These are phyloP conservation scores for Narthecium ossifragum DNA, from an alignment of 106 monocot genomes.

Conservation along the genomic window DNA sequence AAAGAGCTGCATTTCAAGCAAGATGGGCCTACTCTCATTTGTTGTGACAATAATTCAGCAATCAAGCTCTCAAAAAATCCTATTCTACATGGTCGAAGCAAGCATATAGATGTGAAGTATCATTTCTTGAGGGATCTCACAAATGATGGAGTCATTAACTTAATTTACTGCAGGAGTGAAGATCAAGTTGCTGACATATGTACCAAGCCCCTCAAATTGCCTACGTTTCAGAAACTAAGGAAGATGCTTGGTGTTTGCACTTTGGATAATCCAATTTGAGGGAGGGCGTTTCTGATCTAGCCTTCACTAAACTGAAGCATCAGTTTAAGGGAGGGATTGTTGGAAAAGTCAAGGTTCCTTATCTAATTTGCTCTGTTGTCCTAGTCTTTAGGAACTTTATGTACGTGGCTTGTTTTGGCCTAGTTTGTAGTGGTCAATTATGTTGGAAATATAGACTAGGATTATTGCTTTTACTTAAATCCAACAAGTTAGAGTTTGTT, in stretches of 20 bases:
- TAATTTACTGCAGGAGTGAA: background rate
- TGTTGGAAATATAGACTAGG: too few species aligned
- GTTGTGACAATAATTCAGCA: background rate
- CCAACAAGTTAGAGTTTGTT: too few species aligned
- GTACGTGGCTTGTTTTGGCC: too few species aligned
- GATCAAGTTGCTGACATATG: background rate
- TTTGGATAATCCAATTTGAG: too few species aligned
- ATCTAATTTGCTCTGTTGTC: too few species aligned
- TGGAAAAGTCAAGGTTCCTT: too few species aligned
- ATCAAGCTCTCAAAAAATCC: slow-evolving; percentile 2
- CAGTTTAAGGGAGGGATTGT: too few species aligned
- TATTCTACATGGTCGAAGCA: background rate
- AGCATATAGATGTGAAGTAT: background rate
- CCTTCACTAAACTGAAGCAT: too few species aligned
- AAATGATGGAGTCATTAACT: background rate
- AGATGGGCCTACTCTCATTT: background rate
- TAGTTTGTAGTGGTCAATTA: too few species aligned
- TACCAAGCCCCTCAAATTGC: background rate
- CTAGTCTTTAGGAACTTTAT: too few species aligned
- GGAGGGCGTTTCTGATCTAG: too few species aligned
- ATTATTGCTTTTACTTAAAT: too few species aligned
- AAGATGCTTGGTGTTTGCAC: background rate
- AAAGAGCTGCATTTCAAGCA: background rate
- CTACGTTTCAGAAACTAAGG: background rate
- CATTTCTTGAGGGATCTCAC: slow-evolving; percentile 1